Evolutionary conservation across 352 stramenopile species (phyloP).

Genomic region (Phytophthora litchii): DNA sequence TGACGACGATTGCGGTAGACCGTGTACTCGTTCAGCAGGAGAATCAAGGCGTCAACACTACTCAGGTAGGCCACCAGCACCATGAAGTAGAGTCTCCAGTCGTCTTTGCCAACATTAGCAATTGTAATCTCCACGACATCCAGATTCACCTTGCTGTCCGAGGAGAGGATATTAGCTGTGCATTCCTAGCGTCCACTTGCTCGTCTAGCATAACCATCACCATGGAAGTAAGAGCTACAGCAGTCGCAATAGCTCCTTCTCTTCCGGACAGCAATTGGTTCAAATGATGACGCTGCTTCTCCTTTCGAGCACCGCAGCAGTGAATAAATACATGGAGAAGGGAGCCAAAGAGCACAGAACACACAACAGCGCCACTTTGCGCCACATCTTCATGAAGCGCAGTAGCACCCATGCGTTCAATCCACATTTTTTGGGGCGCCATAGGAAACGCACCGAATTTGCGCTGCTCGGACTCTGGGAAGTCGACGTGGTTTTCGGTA

Average conservation of each 20-base stretch:
- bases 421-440: slow-evolving; percentile 56
- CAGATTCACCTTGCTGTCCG: slow-evolving; percentile 41
- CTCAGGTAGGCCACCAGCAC: slow-evolving; percentile 58
- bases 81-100: slow-evolving; percentile 70
- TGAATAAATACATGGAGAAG: slow-evolving; percentile 74
- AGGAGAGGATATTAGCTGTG: slow-evolving; percentile 26
- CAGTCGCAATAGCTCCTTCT: slow-evolving; percentile 10
- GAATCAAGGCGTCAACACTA: slow-evolving; percentile 59
- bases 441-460: slow-evolving; percentile 67
- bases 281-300: slow-evolving; percentile 34
- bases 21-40: slow-evolving; percentile 62
- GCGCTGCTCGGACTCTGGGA: slow-evolving; percentile 34
- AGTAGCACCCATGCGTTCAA: slow-evolving; percentile 79
- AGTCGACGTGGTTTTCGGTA: slow-evolving; percentile 51
- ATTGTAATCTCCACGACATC: slow-evolving; percentile 78
- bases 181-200: slow-evolving; percentile 15
- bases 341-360: slow-evolving; percentile 62
- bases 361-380: slow-evolving; percentile 67
- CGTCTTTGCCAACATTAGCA: slow-evolving; percentile 62
- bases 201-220: slow-evolving; percentile 35
- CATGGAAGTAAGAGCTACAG: slow-evolving; percentile 28
- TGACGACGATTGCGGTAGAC: slow-evolving; percentile 66
- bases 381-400: slow-evolving; percentile 73
- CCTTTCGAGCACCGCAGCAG: slow-evolving; percentile 42
- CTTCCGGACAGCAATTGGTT: slow-evolving; percentile 23